These are phyloP conservation scores for Rhamnella rubrinervis DNA, from an alignment of 331 rosid genomes.

Conservation along the genomic window DNA sequence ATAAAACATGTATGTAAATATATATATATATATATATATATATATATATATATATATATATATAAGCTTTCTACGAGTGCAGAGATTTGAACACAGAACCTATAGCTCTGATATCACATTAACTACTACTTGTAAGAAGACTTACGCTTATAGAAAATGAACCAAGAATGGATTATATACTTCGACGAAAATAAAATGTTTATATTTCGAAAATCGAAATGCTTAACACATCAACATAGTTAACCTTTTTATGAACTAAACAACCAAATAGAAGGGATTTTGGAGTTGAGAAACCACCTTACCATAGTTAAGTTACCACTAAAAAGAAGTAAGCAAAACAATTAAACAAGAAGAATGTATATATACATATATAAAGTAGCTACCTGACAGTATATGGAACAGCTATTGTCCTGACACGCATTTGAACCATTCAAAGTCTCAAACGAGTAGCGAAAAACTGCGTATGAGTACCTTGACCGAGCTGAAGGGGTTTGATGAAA, in stretches of 20 bases:
- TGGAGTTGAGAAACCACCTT: no score
- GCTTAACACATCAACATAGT: background rate
- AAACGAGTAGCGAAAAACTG: conserved; percentile 47
- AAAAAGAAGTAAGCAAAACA: background rate
- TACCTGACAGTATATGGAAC: conserved; percentile 54
- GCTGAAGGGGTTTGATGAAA: conserved; percentile 46
- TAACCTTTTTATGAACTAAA: background rate
- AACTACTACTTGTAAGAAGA: no score
- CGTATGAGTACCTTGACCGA: conserved; percentile 43
- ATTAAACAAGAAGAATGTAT: no score
- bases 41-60: no score
- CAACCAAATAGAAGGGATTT: no score
- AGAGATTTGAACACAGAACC: no score
- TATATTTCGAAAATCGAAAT: background rate
- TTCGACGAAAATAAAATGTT: no score
- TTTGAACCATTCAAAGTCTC: conserved; percentile 42
- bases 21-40: no score
- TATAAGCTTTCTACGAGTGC: background rate
- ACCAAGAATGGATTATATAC: no score
- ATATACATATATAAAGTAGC: background rate
- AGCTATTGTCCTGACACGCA: conserved; percentile 43
- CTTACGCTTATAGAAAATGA: no score
- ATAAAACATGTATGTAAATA: background rate
- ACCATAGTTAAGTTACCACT: no score
- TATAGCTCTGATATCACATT: no score